Evolutionary conservation across 441 rosid genomes (phyloP).

Genomic region (Rhodomyrtus psidioides): DNA sequence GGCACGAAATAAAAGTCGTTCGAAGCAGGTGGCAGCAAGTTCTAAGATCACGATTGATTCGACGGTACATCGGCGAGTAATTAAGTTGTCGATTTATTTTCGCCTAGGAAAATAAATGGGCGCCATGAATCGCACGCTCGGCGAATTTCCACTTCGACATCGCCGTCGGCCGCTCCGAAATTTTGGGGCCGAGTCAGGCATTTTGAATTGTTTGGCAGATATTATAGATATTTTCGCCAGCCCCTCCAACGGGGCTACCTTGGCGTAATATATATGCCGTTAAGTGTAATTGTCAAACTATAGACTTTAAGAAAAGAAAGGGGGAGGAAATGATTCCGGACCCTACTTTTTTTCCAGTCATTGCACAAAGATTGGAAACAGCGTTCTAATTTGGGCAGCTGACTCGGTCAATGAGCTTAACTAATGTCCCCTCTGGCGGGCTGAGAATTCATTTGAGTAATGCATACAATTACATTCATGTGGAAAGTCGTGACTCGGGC

Average conservation of each 20-base stretch:
- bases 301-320: not conserved
- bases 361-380: not conserved
- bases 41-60: not conserved
- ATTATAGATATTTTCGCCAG: not conserved
- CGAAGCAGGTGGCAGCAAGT: not conserved
- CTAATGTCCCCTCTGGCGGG: not conserved
- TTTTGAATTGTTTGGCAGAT: not conserved
- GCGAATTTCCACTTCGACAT: not conserved
- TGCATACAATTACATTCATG: too few species aligned
- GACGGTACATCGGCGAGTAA: rapidly evolving
- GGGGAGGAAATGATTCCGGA: not conserved
- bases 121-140: not conserved
- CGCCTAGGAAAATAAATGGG: not conserved
- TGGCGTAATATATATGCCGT: not conserved
- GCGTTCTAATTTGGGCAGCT: not conserved
- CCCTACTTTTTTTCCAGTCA: not conserved
- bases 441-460: not conserved
- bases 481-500: not conserved
- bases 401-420: not conserved
- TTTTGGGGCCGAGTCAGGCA: not conserved
- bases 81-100: not conserved
- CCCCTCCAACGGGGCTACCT: not conserved
- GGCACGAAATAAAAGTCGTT: rapidly evolving
- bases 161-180: not conserved
- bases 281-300: not conserved